Percentiles rank a stretch among this genome's conserved stretches.
These are phyloP conservation scores for Starmerella ratchasimensis DNA, from an alignment of 805 yeast species.

Conservation along the genomic window DNA sequence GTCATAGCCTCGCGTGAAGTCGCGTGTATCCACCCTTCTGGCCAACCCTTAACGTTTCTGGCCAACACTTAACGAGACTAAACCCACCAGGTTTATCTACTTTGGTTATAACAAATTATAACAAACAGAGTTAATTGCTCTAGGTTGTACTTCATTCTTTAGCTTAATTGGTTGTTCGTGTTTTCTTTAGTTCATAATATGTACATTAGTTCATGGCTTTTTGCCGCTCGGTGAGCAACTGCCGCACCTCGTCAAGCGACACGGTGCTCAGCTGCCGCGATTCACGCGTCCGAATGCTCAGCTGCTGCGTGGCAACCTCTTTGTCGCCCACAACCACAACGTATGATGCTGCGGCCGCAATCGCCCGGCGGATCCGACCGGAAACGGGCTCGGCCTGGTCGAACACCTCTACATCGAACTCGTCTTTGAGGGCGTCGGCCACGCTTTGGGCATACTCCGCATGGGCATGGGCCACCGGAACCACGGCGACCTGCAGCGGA, in stretches of 20 bases:
- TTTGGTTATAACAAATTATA: too few species aligned
- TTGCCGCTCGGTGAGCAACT: neutral
- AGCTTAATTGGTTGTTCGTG: neutral
- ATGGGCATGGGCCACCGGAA: slow-evolving; percentile 58
- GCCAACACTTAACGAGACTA: too few species aligned
- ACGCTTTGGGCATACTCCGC: slow-evolving; percentile 39
- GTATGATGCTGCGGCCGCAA: slow-evolving; percentile 59
- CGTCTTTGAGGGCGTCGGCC: slow-evolving; percentile 42
- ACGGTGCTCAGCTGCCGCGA: slow-evolving; percentile 33
- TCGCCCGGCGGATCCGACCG: slow-evolving; percentile 64
- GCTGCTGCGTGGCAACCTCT: slow-evolving; percentile 46
- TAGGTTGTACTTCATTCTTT: neutral
- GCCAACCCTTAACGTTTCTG: too few species aligned
- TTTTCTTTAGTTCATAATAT: neutral
- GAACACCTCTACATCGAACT: slow-evolving; percentile 66
- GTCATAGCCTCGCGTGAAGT: too few species aligned
- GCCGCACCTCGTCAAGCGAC: slow-evolving; percentile 35
- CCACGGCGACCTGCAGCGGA: slow-evolving; percentile 75
- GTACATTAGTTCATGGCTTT: neutral
- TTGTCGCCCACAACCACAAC: slow-evolving; percentile 78
- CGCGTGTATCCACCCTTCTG: too few species aligned
- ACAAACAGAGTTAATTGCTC: neutral
- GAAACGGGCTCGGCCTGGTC: slow-evolving; percentile 66
- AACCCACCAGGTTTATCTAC: too few species aligned
- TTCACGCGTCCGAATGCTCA: slow-evolving; percentile 48